phyloP scores from a whole-genome alignment of 805 yeast genomes.

The Candida chauliodis region DNA sequence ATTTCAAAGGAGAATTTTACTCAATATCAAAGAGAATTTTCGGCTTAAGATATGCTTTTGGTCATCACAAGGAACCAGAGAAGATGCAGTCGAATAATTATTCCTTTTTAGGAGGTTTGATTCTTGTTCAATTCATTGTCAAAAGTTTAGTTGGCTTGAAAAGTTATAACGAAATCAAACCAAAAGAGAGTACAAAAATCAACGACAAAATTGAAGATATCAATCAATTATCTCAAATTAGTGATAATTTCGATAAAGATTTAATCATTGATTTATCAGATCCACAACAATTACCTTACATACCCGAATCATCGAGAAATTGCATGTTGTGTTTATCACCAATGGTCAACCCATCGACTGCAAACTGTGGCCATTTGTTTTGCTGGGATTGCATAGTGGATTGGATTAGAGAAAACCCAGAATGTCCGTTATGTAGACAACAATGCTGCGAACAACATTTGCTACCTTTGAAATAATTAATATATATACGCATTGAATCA shows the following conservation, averaged over 20 bases:
- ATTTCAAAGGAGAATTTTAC: slow-evolving; percentile 79
- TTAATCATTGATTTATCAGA: slow-evolving; percentile 53
- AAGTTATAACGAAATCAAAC: slow-evolving; percentile 15
- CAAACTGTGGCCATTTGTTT: slow-evolving; percentile 88
- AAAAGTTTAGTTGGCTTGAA: slow-evolving; percentile 37
- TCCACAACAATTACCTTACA: slow-evolving; percentile 54
- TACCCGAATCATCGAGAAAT: slow-evolving; percentile 64
- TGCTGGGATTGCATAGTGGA: slow-evolving; percentile 90
- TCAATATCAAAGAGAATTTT: slow-evolving; percentile 70
- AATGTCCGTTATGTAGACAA: slow-evolving; percentile 90
- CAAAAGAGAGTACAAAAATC: slow-evolving; percentile 11
- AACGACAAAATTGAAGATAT: slow-evolving; percentile 11
- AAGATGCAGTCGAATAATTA: slow-evolving; percentile 56
- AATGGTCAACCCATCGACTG: slow-evolving; percentile 80
- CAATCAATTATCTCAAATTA: slow-evolving; percentile 9
- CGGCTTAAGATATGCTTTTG: slow-evolving; percentile 77
- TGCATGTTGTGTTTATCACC: slow-evolving; percentile 83
- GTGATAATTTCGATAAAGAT: slow-evolving; percentile 8
- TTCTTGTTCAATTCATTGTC: slow-evolving; percentile 50
- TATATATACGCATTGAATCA: not conserved
- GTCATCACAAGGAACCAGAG: slow-evolving; percentile 50
- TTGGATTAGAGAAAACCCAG: slow-evolving; percentile 85
- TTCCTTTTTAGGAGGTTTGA: slow-evolving; percentile 66
- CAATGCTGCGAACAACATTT: slow-evolving; percentile 59
- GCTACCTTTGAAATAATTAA: slow-evolving; percentile 46